Base-by-base conservation (phyloP, 2,329 filamentous ascomycete species). In the Aureobasidium sp. region DNA sequence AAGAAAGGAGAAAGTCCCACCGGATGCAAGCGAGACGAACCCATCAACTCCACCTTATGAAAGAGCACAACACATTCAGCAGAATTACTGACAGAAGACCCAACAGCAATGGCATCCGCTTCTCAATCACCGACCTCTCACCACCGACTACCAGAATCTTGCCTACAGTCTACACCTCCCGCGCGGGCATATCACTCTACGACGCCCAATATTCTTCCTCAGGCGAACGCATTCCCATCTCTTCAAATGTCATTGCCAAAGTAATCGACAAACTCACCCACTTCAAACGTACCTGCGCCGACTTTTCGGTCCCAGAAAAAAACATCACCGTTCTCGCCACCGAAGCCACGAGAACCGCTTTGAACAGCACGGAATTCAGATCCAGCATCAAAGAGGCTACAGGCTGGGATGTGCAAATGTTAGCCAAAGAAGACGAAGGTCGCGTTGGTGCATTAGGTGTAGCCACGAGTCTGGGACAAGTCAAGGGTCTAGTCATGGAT, bases 401-500 rank as follows among this genome's bases (percentile, higher is more conserved):
- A 0, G 86, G 83, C 1, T 83, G 90, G 70, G 73, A 74, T 1
- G 86, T 95, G 1, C 77, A 80, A 45, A 75, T 95, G 57, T 73
- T 95, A 11, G 79, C 84, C 1, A 90, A 90, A 51, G 80, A 83
- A 58, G 86, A 90, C 29, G 90, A 96, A 70, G 90, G 88, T 0
- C 73, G 86, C 24, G 81, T 94, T 53, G 90, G 90, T 1, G 87
- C 89, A 3, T 79, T 90, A 74, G 90, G 90, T 1, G 86, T 90
- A 6, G 83, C 88, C 21, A 90, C 86, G 61, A 84, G 83, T 21
- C 83, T 91, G 58, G 74, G 75, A 8, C 67, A 77, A 6, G 81
- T 91, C n/a, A 78, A 81, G 53, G 90, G 88, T 0, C 68, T 95
- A 27, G 88, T 94, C 58, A 87, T 95, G 73, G 90, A 95, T 69